These are phyloP conservation scores for Salvia sclarea DNA, from an alignment of 305 asterid genomes.

Conservation along the genomic window DNA sequence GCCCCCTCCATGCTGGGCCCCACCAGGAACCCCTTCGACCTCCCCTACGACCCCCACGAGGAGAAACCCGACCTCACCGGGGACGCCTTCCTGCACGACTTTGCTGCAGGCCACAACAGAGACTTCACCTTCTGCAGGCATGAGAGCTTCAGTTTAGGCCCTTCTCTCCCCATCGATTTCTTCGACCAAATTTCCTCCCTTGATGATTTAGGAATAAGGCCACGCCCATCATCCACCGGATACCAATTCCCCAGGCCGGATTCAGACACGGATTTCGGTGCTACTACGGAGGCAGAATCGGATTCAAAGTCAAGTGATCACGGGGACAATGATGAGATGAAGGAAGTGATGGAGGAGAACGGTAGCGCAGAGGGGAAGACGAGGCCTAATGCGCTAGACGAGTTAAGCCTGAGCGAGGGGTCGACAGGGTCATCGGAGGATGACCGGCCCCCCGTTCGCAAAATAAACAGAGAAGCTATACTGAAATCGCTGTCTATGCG, in stretches of 20 bases:
- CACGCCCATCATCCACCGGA: constrained; percentile 9
- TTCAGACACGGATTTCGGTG: constrained; percentile 45
- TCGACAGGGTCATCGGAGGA: constrained; percentile 50
- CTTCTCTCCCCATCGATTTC: constrained; percentile 36
- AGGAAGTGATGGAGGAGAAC: constrained; percentile 47
- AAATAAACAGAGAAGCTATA: constrained; percentile 69
- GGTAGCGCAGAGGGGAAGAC: constrained; percentile 25
- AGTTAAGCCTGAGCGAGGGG: constrained; percentile 19
- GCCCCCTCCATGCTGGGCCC: constrained; percentile 80
- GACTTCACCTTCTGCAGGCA: constrained; percentile 60
- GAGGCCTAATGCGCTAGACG: constrained; percentile 31
- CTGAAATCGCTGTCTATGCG: constrained; percentile 62
- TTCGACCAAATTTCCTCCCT: constrained; percentile 14
- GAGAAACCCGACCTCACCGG: constrained; percentile 80
- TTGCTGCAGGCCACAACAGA: constrained; percentile 39
- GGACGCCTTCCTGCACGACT: constrained; percentile 73
- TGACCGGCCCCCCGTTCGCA: constrained; percentile 42
- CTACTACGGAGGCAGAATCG: constrained; percentile 42
- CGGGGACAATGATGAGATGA: constrained; percentile 43
- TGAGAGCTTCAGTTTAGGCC: constrained; percentile 61
- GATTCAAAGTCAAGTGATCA: constrained; percentile 38
- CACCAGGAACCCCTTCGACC: constrained; percentile 76
- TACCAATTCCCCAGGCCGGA: constrained; percentile 31
- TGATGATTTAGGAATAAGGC: constrained; percentile 34
- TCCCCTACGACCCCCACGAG: constrained; percentile 93